These are phyloP conservation scores for Metroxylon sagu DNA, from an alignment of 176 grass and related monocot species.

Conservation along the genomic window DNA sequence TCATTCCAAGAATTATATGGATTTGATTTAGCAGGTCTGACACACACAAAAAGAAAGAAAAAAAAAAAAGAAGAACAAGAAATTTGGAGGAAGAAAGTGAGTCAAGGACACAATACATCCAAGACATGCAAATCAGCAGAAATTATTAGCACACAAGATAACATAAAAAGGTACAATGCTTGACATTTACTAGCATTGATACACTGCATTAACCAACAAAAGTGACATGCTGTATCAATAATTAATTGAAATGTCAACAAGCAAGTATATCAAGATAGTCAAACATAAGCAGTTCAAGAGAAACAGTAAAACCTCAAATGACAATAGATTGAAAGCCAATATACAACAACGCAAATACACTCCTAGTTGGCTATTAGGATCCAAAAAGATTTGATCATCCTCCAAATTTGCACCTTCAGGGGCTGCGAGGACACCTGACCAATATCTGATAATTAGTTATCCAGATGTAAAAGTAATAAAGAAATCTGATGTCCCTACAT, in stretches of 20 bases:
- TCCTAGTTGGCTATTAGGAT: conserved; percentile 83
- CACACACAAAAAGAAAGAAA: no score
- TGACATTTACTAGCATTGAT: no score
- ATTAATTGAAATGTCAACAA: conserved; percentile 1
- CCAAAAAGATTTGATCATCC: conserved; percentile 51
- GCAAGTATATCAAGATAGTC: neutral
- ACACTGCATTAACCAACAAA: no score
- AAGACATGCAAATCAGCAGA: no score
- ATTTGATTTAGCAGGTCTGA: no score
- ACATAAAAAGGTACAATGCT: no score
- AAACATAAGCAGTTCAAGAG: neutral
- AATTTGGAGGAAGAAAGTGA: no score
- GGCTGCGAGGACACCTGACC: conserved; percentile 47
- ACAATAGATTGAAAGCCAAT: conserved; percentile 73
- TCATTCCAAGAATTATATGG: no score
- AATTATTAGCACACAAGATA: no score
- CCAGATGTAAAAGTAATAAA: neutral
- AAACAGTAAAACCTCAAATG: conserved; percentile 55
- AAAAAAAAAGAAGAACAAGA: no score
- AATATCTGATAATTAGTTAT: neutral
- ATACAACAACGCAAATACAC: conserved; percentile 85
- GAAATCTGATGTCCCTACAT: neutral
- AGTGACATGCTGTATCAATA: no score
- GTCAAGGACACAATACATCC: no score
- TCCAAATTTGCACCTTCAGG: conserved; percentile 45